Evolutionary conservation across 495 filamentous ascomycete genomes (phyloP), one percentile per base, ranked within the genome.

Genomic region (Penicillium ochrochloron): DNA sequence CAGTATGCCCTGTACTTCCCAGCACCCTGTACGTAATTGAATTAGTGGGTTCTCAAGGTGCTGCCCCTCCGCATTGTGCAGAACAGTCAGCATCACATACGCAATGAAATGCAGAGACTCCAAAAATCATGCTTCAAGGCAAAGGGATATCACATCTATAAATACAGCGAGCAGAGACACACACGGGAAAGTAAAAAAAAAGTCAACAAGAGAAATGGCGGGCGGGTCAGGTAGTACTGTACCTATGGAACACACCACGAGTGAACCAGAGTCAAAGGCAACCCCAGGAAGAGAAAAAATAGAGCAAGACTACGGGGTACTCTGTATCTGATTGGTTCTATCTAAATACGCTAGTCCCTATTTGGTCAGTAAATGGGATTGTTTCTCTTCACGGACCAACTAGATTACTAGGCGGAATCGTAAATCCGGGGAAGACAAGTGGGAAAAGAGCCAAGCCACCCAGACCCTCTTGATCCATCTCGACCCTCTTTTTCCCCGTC

Each of bases 341-440:
- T 48, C 9, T 5, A 12, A 12, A 8, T 9, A 48, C 44, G 44
- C 44, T 48, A 48, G 44, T 25, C 19, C 21, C 1, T 4, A 48
- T 4, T 0, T 12, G 10, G 44, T 10, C 19, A 23, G 44, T 12
- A 48, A 48, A 48, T 23, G 44, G 44, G 0, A 48, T 48, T 23
- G 44, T 48, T 11, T 21, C n/a, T 21, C 19, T 33, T 31, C 51
- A 53, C 25, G 51, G 27, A 41, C 54, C 27, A 42, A 25, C 31
- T 33, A n/a, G n/a, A n/a, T n/a, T n/a, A n/a, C n/a, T n/a, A 54
- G 59, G 34, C 33, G 48, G 19, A 34, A 27, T 14, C 25, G 60
- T 23, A 62, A 52, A 62, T 62, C 60, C 51, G 60, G 60, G 60
- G 60, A 62, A 62, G 39, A 54, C 2, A 23, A 19, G 19, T 5